Evolutionary conservation across 495 filamentous ascomycete species (phyloP), one percentile per base, ranked within the genome.

Genomic region (Delitschia confertaspora): DNA sequence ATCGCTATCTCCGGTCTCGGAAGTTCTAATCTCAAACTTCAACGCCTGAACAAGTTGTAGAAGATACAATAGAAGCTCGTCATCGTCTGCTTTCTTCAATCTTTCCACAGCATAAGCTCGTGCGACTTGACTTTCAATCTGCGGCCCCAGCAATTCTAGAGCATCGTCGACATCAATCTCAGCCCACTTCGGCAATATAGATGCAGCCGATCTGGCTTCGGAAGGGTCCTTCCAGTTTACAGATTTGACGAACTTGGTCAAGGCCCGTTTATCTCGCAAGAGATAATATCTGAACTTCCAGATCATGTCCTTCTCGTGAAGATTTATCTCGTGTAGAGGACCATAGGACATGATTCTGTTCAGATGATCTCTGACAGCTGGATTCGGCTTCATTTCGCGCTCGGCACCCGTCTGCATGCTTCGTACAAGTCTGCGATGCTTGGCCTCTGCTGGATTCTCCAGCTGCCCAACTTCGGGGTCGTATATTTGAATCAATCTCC

Each of bases 151-250:
- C 22, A 99, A 74, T 61, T 96, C 91, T 48, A 99, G 68, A 19
- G 93, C 91, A 66, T 95, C 91, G 57, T 96, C 93, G 13, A 96
- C 84, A 55, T 96, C 93, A 44, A 96, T 91, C 37, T 95, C 88
- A 0, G 86, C 93, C 91, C 91, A 99, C 60, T 87, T 89, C 0
- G 84, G 75, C 9, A 99, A 71, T 4, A 99, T 76, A 41, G 88
- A 84, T 6, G 89, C 83, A 6, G 88, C 89, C 64, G 95, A 86
- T 34, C 80, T 80, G 18, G 82, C 72, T 68, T 99, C 91, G 32
- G 77, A 75, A n/a, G 69, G 69, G 60, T 96, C 89, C 13, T 76
- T 76, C 91, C 91, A 99, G 40, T 86, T 82, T 25, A 95, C 89
- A 1, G 86, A 93, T 62, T 96, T 96, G 55, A 95, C 85, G 50